phyloP scores from a whole-genome alignment of 257 asterid genomes.

The Ilex asprella region DNA sequence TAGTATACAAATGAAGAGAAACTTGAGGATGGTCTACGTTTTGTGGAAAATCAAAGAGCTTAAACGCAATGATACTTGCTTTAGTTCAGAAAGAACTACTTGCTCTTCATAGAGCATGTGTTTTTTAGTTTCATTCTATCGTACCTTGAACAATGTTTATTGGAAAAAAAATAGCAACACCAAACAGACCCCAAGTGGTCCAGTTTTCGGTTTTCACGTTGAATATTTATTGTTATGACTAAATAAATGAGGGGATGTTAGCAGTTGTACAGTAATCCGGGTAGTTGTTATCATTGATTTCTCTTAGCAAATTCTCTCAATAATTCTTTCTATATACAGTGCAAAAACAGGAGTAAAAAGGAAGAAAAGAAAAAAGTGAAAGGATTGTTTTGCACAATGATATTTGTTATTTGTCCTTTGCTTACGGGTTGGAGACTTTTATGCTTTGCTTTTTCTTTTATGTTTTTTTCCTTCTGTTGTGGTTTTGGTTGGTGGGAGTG shows the following conservation, averaged over 20 bases:
- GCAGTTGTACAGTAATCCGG: slow-evolving; percentile 17
- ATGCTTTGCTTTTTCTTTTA: slow-evolving; percentile 9
- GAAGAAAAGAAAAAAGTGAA: slow-evolving; percentile 44
- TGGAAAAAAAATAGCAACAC: too few species aligned
- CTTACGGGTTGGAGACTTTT: slow-evolving; percentile 22
- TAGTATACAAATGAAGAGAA: too few species aligned
- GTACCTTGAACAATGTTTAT: too few species aligned
- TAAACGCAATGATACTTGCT: too few species aligned
- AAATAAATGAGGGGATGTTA: neutral
- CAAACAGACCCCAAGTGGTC: too few species aligned
- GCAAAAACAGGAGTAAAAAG: slow-evolving; percentile 44
- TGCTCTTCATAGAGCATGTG: too few species aligned
- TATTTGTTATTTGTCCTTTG: slow-evolving; percentile 22
- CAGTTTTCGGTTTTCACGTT: too few species aligned
- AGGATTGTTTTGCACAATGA: slow-evolving; percentile 32
- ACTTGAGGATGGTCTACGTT: too few species aligned
- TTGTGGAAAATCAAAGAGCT: too few species aligned
- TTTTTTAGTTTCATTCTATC: too few species aligned
- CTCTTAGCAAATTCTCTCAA: slow-evolving; percentile 29
- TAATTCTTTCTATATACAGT: slow-evolving; percentile 27
- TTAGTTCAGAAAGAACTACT: too few species aligned
- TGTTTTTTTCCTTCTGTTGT: slow-evolving; percentile 23
- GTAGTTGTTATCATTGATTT: slow-evolving; percentile 22
- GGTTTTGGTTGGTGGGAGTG: slow-evolving; percentile 84
- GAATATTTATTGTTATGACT: too few species aligned